Conservation (phyloP, 2,329 filamentous ascomycete genomes). For the Colletotrichum acutatum region DNA sequence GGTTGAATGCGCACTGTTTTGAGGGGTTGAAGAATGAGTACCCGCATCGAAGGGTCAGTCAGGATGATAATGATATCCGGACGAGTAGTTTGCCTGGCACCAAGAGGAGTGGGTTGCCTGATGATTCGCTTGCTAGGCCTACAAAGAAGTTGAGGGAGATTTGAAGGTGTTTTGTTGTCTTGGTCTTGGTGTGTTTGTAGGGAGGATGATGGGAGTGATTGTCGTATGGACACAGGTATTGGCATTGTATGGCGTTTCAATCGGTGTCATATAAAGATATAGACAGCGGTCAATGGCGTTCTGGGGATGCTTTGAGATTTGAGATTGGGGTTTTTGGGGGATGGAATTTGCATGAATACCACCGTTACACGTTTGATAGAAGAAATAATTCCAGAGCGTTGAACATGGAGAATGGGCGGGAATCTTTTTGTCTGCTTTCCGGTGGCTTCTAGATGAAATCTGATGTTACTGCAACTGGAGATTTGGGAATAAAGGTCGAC, state of each 20-base stretch:
- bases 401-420: not conserved
- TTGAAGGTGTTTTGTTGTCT: not conserved
- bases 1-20: slow-evolving; percentile 86
- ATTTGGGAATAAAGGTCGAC: no score
- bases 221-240: not conserved
- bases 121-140: slow-evolving; percentile 77
- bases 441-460: not conserved
- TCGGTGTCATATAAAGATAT: not conserved
- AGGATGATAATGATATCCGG: slow-evolving; percentile 97
- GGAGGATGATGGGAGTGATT: not conserved
- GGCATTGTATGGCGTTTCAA: not conserved
- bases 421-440: not conserved
- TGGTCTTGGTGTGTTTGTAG: not conserved
- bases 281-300: not conserved
- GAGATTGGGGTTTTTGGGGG: not conserved
- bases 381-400: not conserved
- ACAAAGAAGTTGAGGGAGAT: slow-evolving; percentile 71
- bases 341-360: not conserved
- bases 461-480: not conserved
- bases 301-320: not conserved
- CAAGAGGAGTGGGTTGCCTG: slow-evolving; percentile 86
- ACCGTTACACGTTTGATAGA: not conserved
- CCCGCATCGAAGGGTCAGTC: slow-evolving; percentile 87
- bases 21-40: slow-evolving; percentile 91
- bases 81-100: slow-evolving; percentile 90